Evolutionary conservation across 306 rosid species (phyloP).

Genomic region (Fagus sylvatica): DNA sequence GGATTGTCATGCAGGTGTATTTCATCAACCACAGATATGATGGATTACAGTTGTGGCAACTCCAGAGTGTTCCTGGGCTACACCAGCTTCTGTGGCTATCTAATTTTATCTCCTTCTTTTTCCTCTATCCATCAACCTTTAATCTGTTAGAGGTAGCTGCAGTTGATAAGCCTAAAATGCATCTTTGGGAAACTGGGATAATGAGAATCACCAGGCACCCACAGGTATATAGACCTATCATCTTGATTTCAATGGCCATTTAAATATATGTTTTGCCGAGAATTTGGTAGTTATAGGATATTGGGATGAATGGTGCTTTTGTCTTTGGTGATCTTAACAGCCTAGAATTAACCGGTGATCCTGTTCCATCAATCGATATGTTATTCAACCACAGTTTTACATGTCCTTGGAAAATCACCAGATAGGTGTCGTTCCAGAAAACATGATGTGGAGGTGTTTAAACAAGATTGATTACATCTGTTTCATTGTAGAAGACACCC

Average conservation of each 20-base stretch:
- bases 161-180: conserved; percentile 96
- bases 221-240: conserved; percentile 52
- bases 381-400: background rate
- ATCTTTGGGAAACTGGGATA: conserved; percentile 96
- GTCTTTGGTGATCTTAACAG: background rate
- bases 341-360: background rate
- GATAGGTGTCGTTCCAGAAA: background rate
- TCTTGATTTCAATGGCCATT: conserved; percentile 1
- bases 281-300: background rate
- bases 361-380: background rate
- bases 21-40: conserved; percentile 94
- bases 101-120: conserved; percentile 76
- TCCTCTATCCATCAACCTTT: conserved; percentile 91
- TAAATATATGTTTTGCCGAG: background rate
- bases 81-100: conserved; percentile 87
- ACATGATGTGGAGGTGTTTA: background rate
- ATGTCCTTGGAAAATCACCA: background rate
- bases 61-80: conserved; percentile 63
- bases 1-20: conserved; percentile 67
- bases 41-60: conserved; percentile 90
- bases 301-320: conserved; percentile 16
- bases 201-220: conserved; percentile 98
- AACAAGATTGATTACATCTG: background rate
- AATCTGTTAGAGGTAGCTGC: conserved; percentile 96
- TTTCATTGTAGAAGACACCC: background rate